Conservation (phyloP, 306 rosid genomes). For the Hylodesmum podocarpum region DNA sequence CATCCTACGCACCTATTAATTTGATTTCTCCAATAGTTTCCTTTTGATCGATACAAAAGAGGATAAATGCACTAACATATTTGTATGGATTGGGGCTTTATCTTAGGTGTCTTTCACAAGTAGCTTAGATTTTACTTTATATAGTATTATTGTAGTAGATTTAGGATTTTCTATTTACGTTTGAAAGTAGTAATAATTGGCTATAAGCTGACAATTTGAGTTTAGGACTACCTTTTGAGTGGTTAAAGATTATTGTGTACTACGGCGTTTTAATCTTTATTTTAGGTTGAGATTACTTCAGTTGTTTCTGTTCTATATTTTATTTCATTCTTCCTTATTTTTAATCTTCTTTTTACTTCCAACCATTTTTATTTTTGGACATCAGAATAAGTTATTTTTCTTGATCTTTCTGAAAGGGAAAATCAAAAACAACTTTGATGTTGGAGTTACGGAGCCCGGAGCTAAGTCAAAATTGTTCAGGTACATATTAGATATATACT, state of each 20-base stretch:
- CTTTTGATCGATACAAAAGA: too few species aligned
- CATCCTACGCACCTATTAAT: too few species aligned
- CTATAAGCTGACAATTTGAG: neutral
- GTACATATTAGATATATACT: slow-evolving; percentile 29
- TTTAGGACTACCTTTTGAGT: neutral
- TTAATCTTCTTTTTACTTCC: too few species aligned
- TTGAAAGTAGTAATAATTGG: neutral
- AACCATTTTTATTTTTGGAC: too few species aligned
- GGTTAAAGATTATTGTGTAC: neutral
- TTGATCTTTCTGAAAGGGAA: slow-evolving; percentile 83
- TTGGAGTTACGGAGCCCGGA: slow-evolving; percentile 99
- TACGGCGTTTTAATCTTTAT: neutral
- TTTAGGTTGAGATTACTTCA: neutral
- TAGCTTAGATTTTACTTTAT: too few species aligned
- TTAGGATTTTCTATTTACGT: too few species aligned
- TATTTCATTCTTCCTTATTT: too few species aligned
- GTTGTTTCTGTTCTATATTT: neutral
- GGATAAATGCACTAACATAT: too few species aligned
- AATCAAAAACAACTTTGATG: slow-evolving; percentile 84
- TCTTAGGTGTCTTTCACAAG: too few species aligned
- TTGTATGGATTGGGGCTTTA: too few species aligned
- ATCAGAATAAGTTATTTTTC: too few species aligned
- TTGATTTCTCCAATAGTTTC: too few species aligned
- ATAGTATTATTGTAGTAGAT: neutral
- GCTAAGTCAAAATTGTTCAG: slow-evolving; percentile 97